Percentiles rank a stretch among this genome's conserved stretches.
Conservation (phyloP, 2,329 filamentous ascomycete genomes). For the Gliomastix tumulicola region DNA sequence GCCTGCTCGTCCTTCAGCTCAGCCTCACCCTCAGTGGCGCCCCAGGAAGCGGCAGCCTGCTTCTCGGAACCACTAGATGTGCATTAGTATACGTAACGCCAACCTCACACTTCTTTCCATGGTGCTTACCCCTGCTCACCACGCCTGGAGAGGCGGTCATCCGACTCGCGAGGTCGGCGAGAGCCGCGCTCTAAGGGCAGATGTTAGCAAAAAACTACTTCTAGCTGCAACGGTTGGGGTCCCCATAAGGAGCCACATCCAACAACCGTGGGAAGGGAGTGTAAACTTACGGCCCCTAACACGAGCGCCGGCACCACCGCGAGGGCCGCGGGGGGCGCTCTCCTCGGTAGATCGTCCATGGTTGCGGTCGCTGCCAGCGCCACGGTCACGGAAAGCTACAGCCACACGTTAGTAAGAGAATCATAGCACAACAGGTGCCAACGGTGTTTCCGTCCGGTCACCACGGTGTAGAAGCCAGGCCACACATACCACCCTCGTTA, state of each 20-base stretch:
- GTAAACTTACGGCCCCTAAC: slow-evolving; percentile 46
- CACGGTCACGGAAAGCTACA: slow-evolving; percentile 83
- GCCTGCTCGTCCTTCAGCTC: slow-evolving; percentile 89
- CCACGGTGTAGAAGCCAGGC: too few species aligned
- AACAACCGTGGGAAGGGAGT: too few species aligned
- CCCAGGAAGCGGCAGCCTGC: slow-evolving; percentile 86
- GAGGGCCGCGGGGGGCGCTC: slow-evolving; percentile 43
- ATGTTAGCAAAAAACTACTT: too few species aligned
- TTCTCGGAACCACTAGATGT: slow-evolving; percentile 73
- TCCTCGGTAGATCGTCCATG: slow-evolving; percentile 73
- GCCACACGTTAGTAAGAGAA: neutral
- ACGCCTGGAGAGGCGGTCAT: slow-evolving; percentile 46
- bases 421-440: too few species aligned
- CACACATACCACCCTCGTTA: slow-evolving; percentile 84
- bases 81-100: neutral
- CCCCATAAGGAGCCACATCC: too few species aligned
- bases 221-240: too few species aligned
- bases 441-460: too few species aligned
- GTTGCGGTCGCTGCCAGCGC: slow-evolving; percentile 75
- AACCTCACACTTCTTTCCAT: too few species aligned
- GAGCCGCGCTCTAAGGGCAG: slow-evolving; percentile 46
- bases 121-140: slow-evolving; percentile 36
- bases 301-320: slow-evolving; percentile 58
- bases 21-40: slow-evolving; percentile 70
- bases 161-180: slow-evolving; percentile 43